Percentiles rank a stretch among this genome's conserved stretches.
Conservation (phyloP, 164 flowering plant species). For the Annona cherimola region DNA sequence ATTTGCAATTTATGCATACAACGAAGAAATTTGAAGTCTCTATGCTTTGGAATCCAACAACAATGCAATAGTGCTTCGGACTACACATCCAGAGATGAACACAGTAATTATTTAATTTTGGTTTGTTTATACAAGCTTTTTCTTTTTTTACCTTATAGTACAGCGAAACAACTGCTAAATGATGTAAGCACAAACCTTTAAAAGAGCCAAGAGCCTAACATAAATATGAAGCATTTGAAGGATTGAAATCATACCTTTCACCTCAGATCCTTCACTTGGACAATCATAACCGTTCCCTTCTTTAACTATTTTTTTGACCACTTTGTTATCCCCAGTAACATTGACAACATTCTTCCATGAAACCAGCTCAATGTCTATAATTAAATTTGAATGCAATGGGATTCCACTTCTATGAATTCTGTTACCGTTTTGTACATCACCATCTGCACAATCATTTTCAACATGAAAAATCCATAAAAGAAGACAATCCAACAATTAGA, state of each 20-base stretch:
- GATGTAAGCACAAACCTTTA: too few relatives aligned
- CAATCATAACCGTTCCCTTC: conserved; percentile 38
- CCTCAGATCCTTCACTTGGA: conserved; percentile 47
- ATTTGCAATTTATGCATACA: too few relatives aligned
- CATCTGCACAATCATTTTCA: conserved; percentile 22
- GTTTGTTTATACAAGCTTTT: neutral
- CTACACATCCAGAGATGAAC: too few relatives aligned
- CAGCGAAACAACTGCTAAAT: too few relatives aligned
- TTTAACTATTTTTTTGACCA: conserved; percentile 33
- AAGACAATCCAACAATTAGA: neutral
- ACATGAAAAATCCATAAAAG: too few relatives aligned
- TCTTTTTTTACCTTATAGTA: too few relatives aligned
- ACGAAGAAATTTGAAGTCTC: neutral
- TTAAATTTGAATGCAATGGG: conserved; percentile 22
- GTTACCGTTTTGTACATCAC: conserved; percentile 11
- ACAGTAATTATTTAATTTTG: neutral
- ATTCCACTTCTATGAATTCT: conserved; percentile 9
- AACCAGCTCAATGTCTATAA: conserved; percentile 33
- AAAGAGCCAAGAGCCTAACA: neutral
- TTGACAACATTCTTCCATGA: conserved; percentile 46
- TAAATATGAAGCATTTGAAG: too few relatives aligned
- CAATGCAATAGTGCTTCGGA: neutral
- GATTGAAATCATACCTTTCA: conserved; percentile 27
- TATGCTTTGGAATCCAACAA: neutral
- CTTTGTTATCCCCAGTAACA: conserved; percentile 35